Evolutionary conservation across 352 stramenopile species (phyloP).

Genomic region (Aphanomyces cochlioides): DNA sequence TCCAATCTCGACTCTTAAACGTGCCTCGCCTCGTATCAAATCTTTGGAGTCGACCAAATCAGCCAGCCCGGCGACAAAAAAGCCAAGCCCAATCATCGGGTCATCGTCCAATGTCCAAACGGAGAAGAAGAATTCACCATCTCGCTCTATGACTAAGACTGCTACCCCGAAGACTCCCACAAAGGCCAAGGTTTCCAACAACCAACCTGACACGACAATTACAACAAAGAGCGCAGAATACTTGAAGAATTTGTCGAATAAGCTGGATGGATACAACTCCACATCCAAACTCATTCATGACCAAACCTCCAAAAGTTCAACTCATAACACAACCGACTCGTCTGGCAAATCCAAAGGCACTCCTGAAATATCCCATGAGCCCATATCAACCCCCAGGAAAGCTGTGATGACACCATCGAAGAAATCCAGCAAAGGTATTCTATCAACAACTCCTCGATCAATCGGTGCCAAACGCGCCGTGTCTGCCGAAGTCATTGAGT

Average conservation of each 20-base stretch:
- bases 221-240: conserved; percentile 12
- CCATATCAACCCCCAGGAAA: too few species aligned
- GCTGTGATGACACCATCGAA: too few species aligned
- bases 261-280: background rate
- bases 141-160: background rate
- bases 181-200: background rate
- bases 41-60: background rate
- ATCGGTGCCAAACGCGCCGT: too few species aligned
- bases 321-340: too few species aligned
- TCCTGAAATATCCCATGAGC: too few species aligned
- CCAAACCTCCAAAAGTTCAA: too few species aligned
- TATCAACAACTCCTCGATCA: too few species aligned
- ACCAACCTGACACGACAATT: background rate
- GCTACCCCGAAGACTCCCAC: conserved; percentile 1
- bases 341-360: too few species aligned
- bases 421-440: too few species aligned
- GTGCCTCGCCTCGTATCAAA: conserved; percentile 1
- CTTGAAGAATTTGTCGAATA: conserved; percentile 20
- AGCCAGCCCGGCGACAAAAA: background rate
- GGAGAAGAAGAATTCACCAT: background rate
- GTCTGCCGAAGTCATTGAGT: too few species aligned
- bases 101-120: too few species aligned
- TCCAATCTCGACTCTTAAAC: background rate
- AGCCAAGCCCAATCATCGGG: background rate
- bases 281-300: too few species aligned